Evolutionary conservation across 2,329 filamentous ascomycete species (phyloP).

Genomic region (Lithohypha guttulata): DNA sequence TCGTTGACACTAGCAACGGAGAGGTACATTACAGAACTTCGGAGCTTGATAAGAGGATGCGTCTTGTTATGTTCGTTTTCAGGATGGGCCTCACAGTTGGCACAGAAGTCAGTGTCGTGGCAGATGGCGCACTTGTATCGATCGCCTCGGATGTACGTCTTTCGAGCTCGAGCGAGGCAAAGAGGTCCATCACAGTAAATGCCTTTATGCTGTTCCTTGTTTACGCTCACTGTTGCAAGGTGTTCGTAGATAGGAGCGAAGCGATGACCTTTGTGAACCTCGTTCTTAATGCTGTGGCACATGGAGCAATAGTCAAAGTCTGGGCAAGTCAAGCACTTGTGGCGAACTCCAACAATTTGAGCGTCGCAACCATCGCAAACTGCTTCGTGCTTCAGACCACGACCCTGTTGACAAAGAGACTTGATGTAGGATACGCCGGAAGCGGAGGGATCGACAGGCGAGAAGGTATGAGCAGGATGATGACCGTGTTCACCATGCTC

Average conservation of each 20-base stretch:
- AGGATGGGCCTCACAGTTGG: slow-evolving; percentile 81
- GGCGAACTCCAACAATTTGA: slow-evolving; percentile 75
- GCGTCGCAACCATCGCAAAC: slow-evolving; percentile 91
- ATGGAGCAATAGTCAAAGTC: slow-evolving; percentile 91
- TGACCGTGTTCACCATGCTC: slow-evolving; percentile 70
- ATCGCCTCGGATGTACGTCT: slow-evolving; percentile 62
- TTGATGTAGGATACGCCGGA: slow-evolving; percentile 53
- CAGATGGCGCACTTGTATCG: slow-evolving; percentile 98
- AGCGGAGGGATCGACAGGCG: slow-evolving; percentile 51
- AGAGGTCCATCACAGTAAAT: slow-evolving; percentile 93
- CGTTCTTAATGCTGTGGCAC: slow-evolving; percentile 57
- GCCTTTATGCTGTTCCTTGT: slow-evolving; percentile 55
- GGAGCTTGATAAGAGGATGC: slow-evolving; percentile 96
- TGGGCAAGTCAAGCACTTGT: slow-evolving; percentile 94
- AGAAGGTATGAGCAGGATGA: slow-evolving; percentile 76
- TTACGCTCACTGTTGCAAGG: slow-evolving; percentile 25
- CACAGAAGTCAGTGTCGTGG: slow-evolving; percentile 90
- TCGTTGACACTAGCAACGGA: slow-evolving; percentile 77
- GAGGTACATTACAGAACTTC: slow-evolving; percentile 78
- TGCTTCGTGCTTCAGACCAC: slow-evolving; percentile 71
- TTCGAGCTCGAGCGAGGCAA: slow-evolving; percentile 51
- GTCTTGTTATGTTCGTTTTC: slow-evolving; percentile 80
- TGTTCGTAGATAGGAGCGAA: slow-evolving; percentile 81
- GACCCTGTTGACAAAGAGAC: slow-evolving; percentile 64
- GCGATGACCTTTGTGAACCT: slow-evolving; percentile 70